Conservation (phyloP, 2,329 filamentous ascomycete genomes). For the Stagonosporopsis cucurbitacearum region DNA sequence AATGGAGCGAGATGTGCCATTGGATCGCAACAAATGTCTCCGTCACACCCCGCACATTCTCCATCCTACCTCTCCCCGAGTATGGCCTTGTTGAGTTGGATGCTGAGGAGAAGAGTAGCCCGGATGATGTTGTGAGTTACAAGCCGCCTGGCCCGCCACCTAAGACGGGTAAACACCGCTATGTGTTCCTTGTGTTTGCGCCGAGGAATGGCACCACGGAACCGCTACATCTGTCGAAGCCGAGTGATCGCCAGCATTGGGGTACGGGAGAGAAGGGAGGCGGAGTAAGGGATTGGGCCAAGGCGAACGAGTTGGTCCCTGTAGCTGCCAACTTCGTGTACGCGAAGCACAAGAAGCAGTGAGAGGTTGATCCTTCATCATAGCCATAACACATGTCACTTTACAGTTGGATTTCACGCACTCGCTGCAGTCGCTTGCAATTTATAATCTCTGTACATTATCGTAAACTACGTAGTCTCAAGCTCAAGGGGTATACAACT, state of each 20-base stretch:
- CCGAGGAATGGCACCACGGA: conserved; percentile 54
- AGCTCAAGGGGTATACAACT: conserved; percentile 17
- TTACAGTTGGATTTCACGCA: background rate
- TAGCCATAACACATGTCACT: background rate
- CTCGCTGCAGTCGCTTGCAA: background rate
- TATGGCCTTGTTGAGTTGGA: conserved; percentile 17
- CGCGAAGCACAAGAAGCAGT: conserved; percentile 58
- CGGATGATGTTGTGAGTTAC: conserved; percentile 56
- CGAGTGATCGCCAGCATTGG: conserved; percentile 62
- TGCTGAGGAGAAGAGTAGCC: conserved; percentile 17
- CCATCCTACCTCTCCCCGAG: conserved; percentile 38
- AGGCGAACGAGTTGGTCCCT: conserved; percentile 55
- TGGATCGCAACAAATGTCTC: conserved; percentile 56
- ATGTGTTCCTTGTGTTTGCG: conserved; percentile 62
- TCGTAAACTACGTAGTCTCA: conserved; percentile 9
- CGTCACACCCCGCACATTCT: conserved; percentile 29
- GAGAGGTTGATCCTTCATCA: background rate
- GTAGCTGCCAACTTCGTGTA: conserved; percentile 57
- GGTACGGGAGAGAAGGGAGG: conserved; percentile 57
- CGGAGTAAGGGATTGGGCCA: conserved; percentile 60
- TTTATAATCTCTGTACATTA: background rate
- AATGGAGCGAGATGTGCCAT: conserved; percentile 65
- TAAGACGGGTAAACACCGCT: conserved; percentile 64
- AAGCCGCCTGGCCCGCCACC: conserved; percentile 62
- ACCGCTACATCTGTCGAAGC: conserved; percentile 52